These are phyloP conservation scores for Microcos paniculata DNA, from an alignment of 345 rosid genomes.

Conservation along the genomic window DNA sequence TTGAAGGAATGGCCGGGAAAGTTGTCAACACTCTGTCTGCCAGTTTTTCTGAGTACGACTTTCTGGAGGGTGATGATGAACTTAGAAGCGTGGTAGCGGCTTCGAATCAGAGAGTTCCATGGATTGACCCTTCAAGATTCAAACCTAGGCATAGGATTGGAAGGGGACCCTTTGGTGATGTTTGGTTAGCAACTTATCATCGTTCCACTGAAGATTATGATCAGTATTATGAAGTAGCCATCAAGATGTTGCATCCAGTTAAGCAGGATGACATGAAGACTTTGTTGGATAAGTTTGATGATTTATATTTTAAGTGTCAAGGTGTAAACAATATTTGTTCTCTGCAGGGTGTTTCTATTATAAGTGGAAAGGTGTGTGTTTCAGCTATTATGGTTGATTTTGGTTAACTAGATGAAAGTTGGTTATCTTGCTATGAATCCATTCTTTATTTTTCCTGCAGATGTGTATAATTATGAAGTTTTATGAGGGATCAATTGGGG, in stretches of 20 bases:
- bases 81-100: constrained; percentile 50
- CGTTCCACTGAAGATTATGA: constrained; percentile 57
- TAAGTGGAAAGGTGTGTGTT: constrained; percentile 68
- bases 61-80: constrained; percentile 63
- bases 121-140: constrained; percentile 70
- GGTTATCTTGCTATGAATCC: constrained; percentile 11
- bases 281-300: constrained; percentile 62
- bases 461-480: constrained; percentile 79
- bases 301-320: constrained; percentile 56
- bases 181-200: constrained; percentile 89
- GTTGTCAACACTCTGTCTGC: constrained; percentile 37
- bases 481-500: constrained; percentile 87
- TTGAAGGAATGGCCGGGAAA: constrained; percentile 63
- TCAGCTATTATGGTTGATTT: background rate
- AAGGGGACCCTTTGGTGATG: constrained; percentile 94
- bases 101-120: constrained; percentile 46
- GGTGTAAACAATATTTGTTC: constrained; percentile 50
- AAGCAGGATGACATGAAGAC: constrained; percentile 55
- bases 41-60: constrained; percentile 63
- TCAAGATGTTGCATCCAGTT: constrained; percentile 72
- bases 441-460: constrained; percentile 31
- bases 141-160: constrained; percentile 90
- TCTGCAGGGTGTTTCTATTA: constrained; percentile 70
- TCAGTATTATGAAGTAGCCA: constrained; percentile 75
- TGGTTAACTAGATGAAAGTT: background rate